These are phyloP conservation scores for Bondarzewia mesenterica DNA, from an alignment of 1,284 basidiomycete species.

Conservation along the genomic window DNA sequence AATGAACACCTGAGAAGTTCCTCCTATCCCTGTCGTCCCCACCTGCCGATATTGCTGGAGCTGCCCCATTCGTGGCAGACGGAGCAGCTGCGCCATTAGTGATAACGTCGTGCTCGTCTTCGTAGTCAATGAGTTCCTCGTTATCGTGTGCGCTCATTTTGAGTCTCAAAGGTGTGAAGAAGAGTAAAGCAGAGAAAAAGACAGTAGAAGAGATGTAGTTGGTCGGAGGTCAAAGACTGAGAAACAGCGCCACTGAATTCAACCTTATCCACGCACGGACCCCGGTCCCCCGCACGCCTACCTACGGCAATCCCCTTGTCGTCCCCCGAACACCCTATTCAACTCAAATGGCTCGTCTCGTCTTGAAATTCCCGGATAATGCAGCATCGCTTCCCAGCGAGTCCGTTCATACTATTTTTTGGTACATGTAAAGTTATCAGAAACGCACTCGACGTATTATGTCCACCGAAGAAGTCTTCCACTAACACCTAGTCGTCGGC, in stretches of 20 bases:
- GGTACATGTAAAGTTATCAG: no score
- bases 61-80: constrained; percentile 27
- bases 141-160: constrained; percentile 73
- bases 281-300: background rate
- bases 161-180: constrained; percentile 13
- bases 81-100: constrained; percentile 54
- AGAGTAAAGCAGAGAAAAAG: constrained; percentile 18
- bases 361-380: no score
- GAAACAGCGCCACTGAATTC: constrained; percentile 10
- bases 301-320: no score
- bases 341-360: background rate
- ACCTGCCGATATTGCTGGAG: constrained; percentile 47
- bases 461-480: no score
- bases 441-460: no score
- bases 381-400: no score
- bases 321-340: background rate
- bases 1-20: constrained; percentile 96
- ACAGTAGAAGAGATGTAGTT: constrained; percentile 17
- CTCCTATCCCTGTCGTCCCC: constrained; percentile 87
- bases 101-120: constrained; percentile 86
- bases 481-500: background rate
- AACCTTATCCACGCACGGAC: constrained; percentile 10
- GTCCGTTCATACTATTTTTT: no score
- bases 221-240: constrained; percentile 11
- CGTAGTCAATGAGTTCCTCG: constrained; percentile 88